phyloP scores from a whole-genome alignment of 805 yeast genomes.

The Wickerhamiella vanderwaltii region DNA sequence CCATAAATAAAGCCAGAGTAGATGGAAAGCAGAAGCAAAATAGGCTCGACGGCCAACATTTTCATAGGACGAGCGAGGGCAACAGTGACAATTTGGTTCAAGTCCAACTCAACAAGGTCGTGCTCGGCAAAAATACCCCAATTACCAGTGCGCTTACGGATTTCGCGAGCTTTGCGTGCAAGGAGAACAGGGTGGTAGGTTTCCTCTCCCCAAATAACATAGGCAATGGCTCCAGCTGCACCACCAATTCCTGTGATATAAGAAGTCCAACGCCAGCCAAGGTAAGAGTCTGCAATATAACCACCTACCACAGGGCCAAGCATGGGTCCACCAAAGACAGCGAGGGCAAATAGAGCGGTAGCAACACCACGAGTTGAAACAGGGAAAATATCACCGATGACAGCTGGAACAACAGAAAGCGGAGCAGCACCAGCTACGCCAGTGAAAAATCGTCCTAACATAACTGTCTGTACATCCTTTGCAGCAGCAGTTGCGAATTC shows the following conservation, averaged over 20 bases:
- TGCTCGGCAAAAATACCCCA: slow-evolving; percentile 42
- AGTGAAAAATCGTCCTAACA: slow-evolving; percentile 44
- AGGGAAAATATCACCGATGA: slow-evolving; percentile 43
- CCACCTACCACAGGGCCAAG: slow-evolving; percentile 75
- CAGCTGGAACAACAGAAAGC: slow-evolving; percentile 47
- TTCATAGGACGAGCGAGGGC: slow-evolving; percentile 22
- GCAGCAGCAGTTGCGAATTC: slow-evolving; percentile 41
- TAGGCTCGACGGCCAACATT: slow-evolving; percentile 32
- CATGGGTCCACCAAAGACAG: slow-evolving; percentile 71
- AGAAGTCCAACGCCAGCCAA: slow-evolving; percentile 48
- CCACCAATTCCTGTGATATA: slow-evolving; percentile 37
- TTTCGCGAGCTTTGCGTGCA: slow-evolving; percentile 32
- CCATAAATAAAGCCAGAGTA: slow-evolving; percentile 32
- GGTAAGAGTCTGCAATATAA: slow-evolving; percentile 60
- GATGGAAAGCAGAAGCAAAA: slow-evolving; percentile 27
- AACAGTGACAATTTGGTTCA: slow-evolving; percentile 32
- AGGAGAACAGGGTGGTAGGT: slow-evolving; percentile 49
- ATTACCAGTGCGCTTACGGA: slow-evolving; percentile 37
- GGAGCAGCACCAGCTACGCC: slow-evolving; percentile 53
- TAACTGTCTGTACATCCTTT: slow-evolving; percentile 38
- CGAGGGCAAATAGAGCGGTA: slow-evolving; percentile 37
- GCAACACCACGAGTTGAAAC: slow-evolving; percentile 43
- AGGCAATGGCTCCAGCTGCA: slow-evolving; percentile 23
- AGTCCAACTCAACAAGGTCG: slow-evolving; percentile 31
- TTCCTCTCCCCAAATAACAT: slow-evolving; percentile 42